Conservation (phyloP, 2,329 filamentous ascomycete genomes). For the Diplocarpon rosae region DNA sequence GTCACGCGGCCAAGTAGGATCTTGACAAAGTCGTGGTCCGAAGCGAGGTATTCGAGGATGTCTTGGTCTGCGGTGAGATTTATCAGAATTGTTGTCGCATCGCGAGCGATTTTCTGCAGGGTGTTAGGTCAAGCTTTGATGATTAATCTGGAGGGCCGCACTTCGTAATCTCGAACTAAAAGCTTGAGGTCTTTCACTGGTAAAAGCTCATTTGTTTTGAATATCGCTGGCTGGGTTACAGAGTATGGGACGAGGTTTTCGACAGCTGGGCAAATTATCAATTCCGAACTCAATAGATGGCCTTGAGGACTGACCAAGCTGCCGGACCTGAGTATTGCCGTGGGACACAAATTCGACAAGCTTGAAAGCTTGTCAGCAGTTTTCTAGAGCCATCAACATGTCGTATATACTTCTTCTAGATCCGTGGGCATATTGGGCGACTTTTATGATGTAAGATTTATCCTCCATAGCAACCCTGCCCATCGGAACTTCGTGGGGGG, state of each 20-base stretch:
- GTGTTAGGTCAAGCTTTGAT: constrained; percentile 9
- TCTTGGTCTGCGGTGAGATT: constrained; percentile 72
- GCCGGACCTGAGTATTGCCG: constrained; percentile 81
- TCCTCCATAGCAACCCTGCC: neutral
- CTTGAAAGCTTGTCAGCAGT: constrained; percentile 33
- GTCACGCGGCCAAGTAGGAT: constrained; percentile 62
- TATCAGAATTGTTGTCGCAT: constrained; percentile 82
- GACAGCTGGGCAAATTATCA: constrained; percentile 42
- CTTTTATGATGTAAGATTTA: neutral
- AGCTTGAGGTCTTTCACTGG: constrained; percentile 84
- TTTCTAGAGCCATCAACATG: too few relatives aligned
- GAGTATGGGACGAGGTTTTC: constrained; percentile 84
- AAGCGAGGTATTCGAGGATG: constrained; percentile 59
- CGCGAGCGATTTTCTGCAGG: constrained; percentile 71
- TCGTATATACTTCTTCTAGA: constrained; percentile 54
- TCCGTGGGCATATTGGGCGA: constrained; percentile 56
- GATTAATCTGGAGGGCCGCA: constrained; percentile 29
- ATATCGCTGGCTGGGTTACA: constrained; percentile 60
- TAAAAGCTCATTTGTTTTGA: constrained; percentile 68
- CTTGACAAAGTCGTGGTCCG: constrained; percentile 73
- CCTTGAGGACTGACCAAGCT: constrained; percentile 47
- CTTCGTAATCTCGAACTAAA: constrained; percentile 70
- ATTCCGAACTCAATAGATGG: constrained; percentile 2
- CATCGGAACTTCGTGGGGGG: constrained; percentile 5
- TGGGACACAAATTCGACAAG: constrained; percentile 89